These are phyloP conservation scores for Torulaspora quercuum DNA, from an alignment of 805 yeast species.

Conservation along the genomic window DNA sequence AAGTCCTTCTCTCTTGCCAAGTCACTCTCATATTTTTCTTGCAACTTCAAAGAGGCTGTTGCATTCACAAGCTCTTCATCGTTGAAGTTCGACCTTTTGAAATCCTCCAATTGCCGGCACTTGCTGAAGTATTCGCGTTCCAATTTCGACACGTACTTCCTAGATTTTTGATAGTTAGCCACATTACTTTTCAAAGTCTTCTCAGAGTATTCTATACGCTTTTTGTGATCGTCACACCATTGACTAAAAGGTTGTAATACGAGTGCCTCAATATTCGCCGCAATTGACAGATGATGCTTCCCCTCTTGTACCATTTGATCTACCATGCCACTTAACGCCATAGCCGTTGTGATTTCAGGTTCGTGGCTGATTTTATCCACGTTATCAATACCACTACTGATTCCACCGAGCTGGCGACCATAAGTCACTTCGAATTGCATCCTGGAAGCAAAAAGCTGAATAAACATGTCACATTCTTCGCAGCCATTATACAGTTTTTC, in stretches of 20 bases:
- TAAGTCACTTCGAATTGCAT: conserved; percentile 69
- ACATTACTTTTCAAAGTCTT: conserved; percentile 49
- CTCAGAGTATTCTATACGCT: conserved; percentile 61
- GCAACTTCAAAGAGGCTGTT: conserved; percentile 25
- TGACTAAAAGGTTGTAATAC: conserved; percentile 68
- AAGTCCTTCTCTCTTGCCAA: conserved; percentile 31
- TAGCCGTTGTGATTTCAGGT: conserved; percentile 38
- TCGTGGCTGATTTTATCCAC: conserved; percentile 16
- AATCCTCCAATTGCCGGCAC: conserved; percentile 69
- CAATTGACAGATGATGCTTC: conserved; percentile 61
- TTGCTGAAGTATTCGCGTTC: conserved; percentile 73
- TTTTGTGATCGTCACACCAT: conserved; percentile 73
- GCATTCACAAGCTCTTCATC: conserved; percentile 26
- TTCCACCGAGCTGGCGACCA: conserved; percentile 49
- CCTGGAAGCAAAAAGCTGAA: conserved; percentile 59
- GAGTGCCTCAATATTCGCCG: conserved; percentile 53
- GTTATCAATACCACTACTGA: conserved; percentile 25
- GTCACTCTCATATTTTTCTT: conserved; percentile 24
- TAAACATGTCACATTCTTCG: conserved; percentile 65
- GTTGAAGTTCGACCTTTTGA: conserved; percentile 30
- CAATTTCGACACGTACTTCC: conserved; percentile 45
- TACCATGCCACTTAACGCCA: conserved; percentile 49
- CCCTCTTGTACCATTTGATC: conserved; percentile 55
- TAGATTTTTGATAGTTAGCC: conserved; percentile 48
- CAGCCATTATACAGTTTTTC: conserved; percentile 58